phyloP scores from a whole-genome alignment of 129 eudicot species.

The Gnaphalium uliginosum region DNA sequence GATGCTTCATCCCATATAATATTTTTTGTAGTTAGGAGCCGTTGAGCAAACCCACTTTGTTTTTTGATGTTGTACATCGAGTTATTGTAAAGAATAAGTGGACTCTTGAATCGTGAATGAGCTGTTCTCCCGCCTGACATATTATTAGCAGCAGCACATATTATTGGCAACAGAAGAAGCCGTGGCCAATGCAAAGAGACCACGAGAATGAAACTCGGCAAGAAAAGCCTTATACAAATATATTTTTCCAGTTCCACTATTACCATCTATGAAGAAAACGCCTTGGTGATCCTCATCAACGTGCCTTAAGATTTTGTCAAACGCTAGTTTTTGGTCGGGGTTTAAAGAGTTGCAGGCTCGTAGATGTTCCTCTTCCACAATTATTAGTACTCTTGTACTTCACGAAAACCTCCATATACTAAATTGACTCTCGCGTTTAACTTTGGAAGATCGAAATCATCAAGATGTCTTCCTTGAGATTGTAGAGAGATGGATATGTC shows the following conservation, averaged over 20 bases:
- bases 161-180: no score
- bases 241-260: neutral
- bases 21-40: neutral
- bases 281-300: neutral
- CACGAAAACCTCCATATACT: neutral
- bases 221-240: slow-evolving; percentile 2
- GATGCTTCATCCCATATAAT: neutral
- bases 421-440: neutral
- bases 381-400: neutral
- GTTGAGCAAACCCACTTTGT: neutral
- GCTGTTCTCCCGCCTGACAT: neutral
- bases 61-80: neutral
- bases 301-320: neutral
- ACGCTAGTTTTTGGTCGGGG: neutral
- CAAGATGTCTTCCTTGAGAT: neutral
- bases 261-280: neutral
- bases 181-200: neutral
- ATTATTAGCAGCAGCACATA: neutral
- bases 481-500: neutral
- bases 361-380: neutral
- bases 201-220: neutral
- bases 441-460: neutral
- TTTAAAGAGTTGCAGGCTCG: neutral
- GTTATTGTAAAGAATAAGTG: neutral
- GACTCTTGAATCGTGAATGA: neutral